Evolutionary conservation across 2,329 filamentous ascomycete genomes (phyloP), one percentile per base, ranked within the genome.

Genomic region (Ascochyta clinopodiicola): DNA sequence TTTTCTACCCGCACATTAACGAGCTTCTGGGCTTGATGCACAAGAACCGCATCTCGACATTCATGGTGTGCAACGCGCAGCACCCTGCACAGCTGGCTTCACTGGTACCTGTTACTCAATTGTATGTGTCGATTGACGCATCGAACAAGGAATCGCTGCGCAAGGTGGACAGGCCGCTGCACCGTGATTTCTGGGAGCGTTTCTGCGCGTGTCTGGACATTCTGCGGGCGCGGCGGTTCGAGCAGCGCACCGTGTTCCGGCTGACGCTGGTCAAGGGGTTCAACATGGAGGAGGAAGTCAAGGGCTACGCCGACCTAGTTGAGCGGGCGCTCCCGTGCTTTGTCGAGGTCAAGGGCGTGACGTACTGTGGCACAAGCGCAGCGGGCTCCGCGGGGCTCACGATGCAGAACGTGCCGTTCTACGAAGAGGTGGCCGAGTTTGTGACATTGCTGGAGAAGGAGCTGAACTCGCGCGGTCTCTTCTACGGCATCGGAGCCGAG

Each of bases 381-480:
- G 90, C 90, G 8, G 88, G 90, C 4, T 89, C 88, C 48, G 93
- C 92, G 0, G 94, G 94, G 0, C 81, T 98, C 42, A 95, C 88
- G n/a, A 98, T 98, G 94, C 86, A 91, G 68, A 98, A 98, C 71
- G 95, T 98, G 9, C 94, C 94, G 0, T 98, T 96, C 71, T 98
- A 97, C 78, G 88, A 90, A 74, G 94, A 97, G 55, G 90, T 97
- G 2, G 85, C 85, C 32, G 86, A 88, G 2, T 98, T 97, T 70
- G 92, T 96, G 9, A 82, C 84, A 35, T 88, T 89, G 0, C 83
- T 97, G 0, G 86, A 93, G 60, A 78, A 79, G 31, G 88, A 89
- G 57, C 80, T 98, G 12, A 79, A 81, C 34, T 81, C 82, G 45
- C 83, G 91, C 36, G 91, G 91, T 0, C 80, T 98, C 6, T 82